These are phyloP conservation scores for Schizochytrium sp. DNA, from an alignment of 108 stramenopile species.

Conservation along the genomic window DNA sequence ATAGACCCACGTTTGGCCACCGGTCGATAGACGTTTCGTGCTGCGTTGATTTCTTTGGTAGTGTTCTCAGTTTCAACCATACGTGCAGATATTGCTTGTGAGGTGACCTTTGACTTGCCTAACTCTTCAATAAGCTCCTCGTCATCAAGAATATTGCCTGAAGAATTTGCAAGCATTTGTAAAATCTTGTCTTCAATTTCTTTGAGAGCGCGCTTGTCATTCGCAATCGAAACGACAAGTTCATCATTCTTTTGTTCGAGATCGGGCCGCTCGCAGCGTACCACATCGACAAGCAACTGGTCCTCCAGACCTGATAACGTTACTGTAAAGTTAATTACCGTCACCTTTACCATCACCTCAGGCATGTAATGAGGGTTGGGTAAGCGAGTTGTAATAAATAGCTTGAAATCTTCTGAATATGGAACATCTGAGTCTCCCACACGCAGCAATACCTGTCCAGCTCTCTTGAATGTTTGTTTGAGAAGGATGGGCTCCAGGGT, in stretches of 20 bases:
- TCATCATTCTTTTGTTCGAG: slow-evolving; percentile 66
- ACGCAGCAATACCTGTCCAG: slow-evolving; percentile 62
- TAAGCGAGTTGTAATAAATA: slow-evolving; percentile 72
- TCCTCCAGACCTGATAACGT: slow-evolving; percentile 76
- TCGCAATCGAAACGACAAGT: slow-evolving; percentile 73
- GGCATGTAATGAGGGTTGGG: slow-evolving; percentile 75
- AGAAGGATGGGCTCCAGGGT: slow-evolving; percentile 73
- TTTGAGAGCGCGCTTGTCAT: slow-evolving; percentile 68
- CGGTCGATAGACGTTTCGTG: slow-evolving; percentile 74
- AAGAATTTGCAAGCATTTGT: slow-evolving; percentile 72
- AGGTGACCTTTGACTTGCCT: slow-evolving; percentile 69
- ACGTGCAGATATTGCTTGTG: slow-evolving; percentile 72
- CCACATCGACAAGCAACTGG: slow-evolving; percentile 77
- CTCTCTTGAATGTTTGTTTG: slow-evolving; percentile 72
- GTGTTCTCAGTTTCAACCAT: slow-evolving; percentile 75
- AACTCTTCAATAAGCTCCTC: slow-evolving; percentile 71
- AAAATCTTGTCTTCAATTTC: slow-evolving; percentile 72
- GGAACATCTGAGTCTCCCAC: slow-evolving; percentile 70
- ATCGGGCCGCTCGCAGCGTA: slow-evolving; percentile 69
- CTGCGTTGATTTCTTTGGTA: slow-evolving; percentile 73
- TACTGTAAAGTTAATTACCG: slow-evolving; percentile 78
- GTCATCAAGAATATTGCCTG: slow-evolving; percentile 72
- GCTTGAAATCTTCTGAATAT: slow-evolving; percentile 70
- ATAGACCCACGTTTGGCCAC: slow-evolving; percentile 75
- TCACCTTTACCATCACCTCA: slow-evolving; percentile 74